These are phyloP conservation scores for Elongisporangium prolatum DNA, from an alignment of 352 stramenopile species.

Conservation along the genomic window DNA sequence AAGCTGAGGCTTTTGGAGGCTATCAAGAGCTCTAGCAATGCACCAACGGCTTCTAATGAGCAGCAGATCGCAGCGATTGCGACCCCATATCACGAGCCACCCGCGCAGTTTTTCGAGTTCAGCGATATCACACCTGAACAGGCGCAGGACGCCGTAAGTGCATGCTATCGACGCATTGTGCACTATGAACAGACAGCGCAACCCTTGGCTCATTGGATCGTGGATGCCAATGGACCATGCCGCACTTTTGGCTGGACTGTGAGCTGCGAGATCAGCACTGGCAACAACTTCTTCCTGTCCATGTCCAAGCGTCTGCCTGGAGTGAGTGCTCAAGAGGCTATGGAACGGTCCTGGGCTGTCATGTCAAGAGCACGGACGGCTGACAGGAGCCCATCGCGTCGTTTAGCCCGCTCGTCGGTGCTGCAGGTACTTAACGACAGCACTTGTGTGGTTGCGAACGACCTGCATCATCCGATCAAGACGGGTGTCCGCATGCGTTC, in stretches of 20 bases:
- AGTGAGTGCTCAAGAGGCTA: not conserved
- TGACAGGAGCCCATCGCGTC: not conserved
- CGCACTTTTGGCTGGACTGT: not conserved
- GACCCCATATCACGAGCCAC: not conserved
- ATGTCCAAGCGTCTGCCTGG: not conserved
- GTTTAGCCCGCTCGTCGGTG: not conserved
- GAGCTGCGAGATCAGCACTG: not conserved
- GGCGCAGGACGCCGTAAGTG: not conserved
- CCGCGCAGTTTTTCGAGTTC: not conserved
- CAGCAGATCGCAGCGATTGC: not conserved
- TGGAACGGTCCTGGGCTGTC: not conserved
- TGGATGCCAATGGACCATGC: not conserved
- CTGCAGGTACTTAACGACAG: constrained; percentile 37
- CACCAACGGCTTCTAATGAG: not conserved
- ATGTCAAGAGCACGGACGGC: not conserved
- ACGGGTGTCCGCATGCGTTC: constrained; percentile 29
- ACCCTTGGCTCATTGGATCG: not conserved
- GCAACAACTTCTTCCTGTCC: not conserved
- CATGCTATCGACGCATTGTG: not conserved
- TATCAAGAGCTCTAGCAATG: not conserved
- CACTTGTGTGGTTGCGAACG: constrained; percentile 27
- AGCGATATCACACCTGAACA: not conserved
- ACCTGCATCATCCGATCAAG: constrained; percentile 35
- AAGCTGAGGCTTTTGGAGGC: not conserved
- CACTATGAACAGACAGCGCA: not conserved